Base-by-base conservation (phyloP, 345 rosid species). In the Garcia nutans region DNA sequence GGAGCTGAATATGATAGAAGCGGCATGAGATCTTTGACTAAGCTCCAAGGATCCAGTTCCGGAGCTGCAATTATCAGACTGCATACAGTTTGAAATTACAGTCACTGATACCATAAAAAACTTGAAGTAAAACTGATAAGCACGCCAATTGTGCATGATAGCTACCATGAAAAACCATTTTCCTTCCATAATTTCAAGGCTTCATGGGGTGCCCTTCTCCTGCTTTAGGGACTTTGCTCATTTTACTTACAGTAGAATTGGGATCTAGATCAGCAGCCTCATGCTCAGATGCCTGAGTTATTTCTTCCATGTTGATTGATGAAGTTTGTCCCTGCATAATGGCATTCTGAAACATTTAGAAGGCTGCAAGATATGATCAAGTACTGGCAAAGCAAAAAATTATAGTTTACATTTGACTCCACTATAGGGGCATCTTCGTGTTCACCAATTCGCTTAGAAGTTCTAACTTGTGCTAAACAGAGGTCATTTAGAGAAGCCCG, bases 41-140 rank as follows among this genome's bases (percentile, higher is more conserved):
- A 66, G 71, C 62, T 86, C 95, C 98, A 93, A 45, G 92, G 82
- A 79, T 92, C 99, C 72, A 86, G 74, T 74, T 93, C 96, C 11
- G 97, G 97, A 47, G 97, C 97, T 37, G 94, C 98, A 70, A 96
- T 82, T 19, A 96, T 87, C 75, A 93, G 74, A 79, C 99, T 95
- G 86, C 87, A 86, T 63, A 76, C 12, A 82, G 10, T 66, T 45
- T 13, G 49, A 62, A 52, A 58, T 68, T n/a, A 77, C 68, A 68
- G 49, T 57, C 11, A 76, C 4, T 1, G 24, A 52, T 16, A 1
- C 50, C 47, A 57, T 9, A 65, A 6, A 60, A 68, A 31, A n/a
- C 7, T 70, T 23, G 0, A 60, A 13, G 33, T 42, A 55, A 2
- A 19, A 11, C 49, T 33, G 26, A 42, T n/a, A 56, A 47, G 33